Base-by-base conservation (phyloP, 306 rosid species). In the Vachellia collinsii region DNA sequence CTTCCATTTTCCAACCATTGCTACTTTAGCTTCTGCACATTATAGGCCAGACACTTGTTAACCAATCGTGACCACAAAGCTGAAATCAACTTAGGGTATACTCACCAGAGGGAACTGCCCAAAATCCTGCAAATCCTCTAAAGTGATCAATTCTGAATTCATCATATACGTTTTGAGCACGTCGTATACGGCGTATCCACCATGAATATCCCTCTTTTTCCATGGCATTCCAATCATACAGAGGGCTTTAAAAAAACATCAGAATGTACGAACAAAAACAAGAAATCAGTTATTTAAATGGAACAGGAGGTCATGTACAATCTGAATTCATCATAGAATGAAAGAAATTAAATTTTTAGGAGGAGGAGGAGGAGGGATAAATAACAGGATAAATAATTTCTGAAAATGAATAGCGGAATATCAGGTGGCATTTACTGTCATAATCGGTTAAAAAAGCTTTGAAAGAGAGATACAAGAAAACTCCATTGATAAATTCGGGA, bases 81-180 rank as follows among this genome's bases (percentile, higher is more conserved):
- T 74, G 47, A 82, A 64, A 85, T 13, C 23, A 66, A 61, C 78
- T 62, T 44, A 76, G 61, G 20, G 48, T 43, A 79, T 58, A 76
- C 87, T 87, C 74, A 94, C 99, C 99, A 29, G 97, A 87, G 74
- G 97, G 94, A 81, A 94, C 99, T 22, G 99, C 95, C 99, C 97
- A 94, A 86, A 37, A 93, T 78, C 99, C 99, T 56, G 97, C 85
- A 72, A 94, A 80, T 84, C 99, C 99, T 89, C 99, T 88, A 67
- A 94, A 94, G 91, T 93, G 99, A 79, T 94, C 99, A 75, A 94
- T 91, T 75, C 99, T 89, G 88, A 94, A 94, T 76, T 91, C 95
- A 44, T 94, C 96, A 74, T 89, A 94, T 53, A 91, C 81, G 85
- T 93, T 85, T 81, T 88, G 97, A 37, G 97, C 99, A 70, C 99